A percentile compares a stretch with the other conserved stretches of the same genome.
Evolutionary conservation across 306 rosid species (phyloP).

Genomic region (Acacia acuminata): DNA sequence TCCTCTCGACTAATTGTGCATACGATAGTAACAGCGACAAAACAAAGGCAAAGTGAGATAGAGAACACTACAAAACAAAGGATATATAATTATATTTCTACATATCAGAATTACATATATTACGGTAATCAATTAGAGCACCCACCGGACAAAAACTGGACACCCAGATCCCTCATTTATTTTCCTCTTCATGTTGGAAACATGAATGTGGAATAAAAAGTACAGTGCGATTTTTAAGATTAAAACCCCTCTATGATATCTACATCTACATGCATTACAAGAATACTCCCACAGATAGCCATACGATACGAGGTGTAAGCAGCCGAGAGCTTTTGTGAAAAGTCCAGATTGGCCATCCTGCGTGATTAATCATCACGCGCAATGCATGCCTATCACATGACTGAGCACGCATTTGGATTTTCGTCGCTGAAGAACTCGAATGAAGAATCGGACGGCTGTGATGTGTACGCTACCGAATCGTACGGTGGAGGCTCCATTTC

Average conservation of each 20-base stretch:
- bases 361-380: neutral
- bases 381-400: slow-evolving; percentile 49
- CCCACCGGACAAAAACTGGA: slow-evolving; percentile 5
- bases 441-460: slow-evolving; percentile 57
- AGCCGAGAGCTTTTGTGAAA: neutral
- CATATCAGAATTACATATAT: neutral
- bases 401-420: slow-evolving; percentile 73
- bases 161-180: neutral
- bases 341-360: neutral
- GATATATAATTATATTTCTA: neutral
- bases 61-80: neutral
- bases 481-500: slow-evolving; percentile 37
- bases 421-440: slow-evolving; percentile 84
- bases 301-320: slow-evolving; percentile 33
- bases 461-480: slow-evolving; percentile 33
- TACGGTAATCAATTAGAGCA: neutral
- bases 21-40: no score
- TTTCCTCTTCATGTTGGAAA: neutral
- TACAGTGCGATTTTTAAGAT: neutral
- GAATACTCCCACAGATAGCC: slow-evolving; percentile 17
- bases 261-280: slow-evolving; percentile 34
- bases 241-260: slow-evolving; percentile 17
- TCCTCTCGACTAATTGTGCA: neutral
- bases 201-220: neutral
- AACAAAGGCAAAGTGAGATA: neutral